Percentiles rank a stretch among this genome's conserved stretches.
Conservation (phyloP, 1,284 basidiomycete species). For the Coniophora puteana region DNA sequence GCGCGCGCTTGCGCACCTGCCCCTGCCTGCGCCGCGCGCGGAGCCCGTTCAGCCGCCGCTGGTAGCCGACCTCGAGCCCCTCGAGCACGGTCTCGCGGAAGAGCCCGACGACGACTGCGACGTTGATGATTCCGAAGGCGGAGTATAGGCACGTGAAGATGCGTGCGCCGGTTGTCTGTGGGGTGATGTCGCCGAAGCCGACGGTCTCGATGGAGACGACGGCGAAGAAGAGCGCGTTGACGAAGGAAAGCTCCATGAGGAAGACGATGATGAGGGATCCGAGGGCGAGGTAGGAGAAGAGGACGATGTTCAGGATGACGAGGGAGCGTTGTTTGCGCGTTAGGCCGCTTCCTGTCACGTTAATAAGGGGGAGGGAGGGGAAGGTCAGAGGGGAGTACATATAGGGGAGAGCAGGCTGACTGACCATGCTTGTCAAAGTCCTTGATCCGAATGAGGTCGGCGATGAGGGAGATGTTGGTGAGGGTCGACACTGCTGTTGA, state of each 20-base stretch:
- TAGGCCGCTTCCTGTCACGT: slow-evolving; percentile 61
- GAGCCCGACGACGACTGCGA: slow-evolving; percentile 64
- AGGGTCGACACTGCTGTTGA: slow-evolving; percentile 67
- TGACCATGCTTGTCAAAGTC: slow-evolving; percentile 68
- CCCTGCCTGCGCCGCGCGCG: slow-evolving; percentile 37
- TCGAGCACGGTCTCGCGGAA: slow-evolving; percentile 73
- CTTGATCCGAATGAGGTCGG: slow-evolving; percentile 56
- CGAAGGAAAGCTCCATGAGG: slow-evolving; percentile 58
- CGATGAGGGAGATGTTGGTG: slow-evolving; percentile 68
- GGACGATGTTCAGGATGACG: slow-evolving; percentile 71
- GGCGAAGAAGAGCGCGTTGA: slow-evolving; percentile 70
- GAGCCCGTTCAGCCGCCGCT: slow-evolving; percentile 43
- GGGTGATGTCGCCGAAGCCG: slow-evolving; percentile 77
- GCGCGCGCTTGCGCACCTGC: slow-evolving; percentile 35
- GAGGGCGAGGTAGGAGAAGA: slow-evolving; percentile 71
- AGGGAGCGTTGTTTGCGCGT: slow-evolving; percentile 79
- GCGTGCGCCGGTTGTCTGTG: slow-evolving; percentile 43
- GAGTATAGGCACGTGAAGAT: slow-evolving; percentile 58
- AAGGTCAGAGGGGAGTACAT: neutral
- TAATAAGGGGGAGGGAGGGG: neutral
- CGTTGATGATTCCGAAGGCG: slow-evolving; percentile 55
- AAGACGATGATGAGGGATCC: slow-evolving; percentile 60
- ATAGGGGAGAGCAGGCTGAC: slow-evolving; percentile 14
- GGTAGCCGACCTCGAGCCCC: slow-evolving; percentile 56
- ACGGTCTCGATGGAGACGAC: slow-evolving; percentile 72